These are phyloP conservation scores for Boletus vinaceobasis DNA, from an alignment of 768 basidiomycete genomes.

Conservation along the genomic window DNA sequence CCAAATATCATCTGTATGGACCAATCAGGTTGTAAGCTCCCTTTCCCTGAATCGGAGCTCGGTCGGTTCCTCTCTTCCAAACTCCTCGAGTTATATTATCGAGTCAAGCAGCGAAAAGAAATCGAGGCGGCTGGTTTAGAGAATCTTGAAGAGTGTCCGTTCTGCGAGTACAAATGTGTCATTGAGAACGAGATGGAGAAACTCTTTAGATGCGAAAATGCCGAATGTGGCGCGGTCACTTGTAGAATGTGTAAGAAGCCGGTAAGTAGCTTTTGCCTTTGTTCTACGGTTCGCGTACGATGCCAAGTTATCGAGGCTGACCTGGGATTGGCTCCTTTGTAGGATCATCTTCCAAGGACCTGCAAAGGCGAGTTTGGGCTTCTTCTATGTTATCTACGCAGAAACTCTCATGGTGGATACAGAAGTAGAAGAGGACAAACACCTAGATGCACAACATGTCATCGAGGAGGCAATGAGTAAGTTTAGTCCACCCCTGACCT, in stretches of 20 bases:
- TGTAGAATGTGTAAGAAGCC: constrained; percentile 77
- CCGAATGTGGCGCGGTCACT: constrained; percentile 70
- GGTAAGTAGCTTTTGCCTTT: constrained; percentile 37
- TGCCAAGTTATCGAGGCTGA: not conserved
- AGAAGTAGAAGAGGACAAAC: constrained; percentile 77
- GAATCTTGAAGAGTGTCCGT: constrained; percentile 85
- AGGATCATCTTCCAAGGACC: constrained; percentile 81
- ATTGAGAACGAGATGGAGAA: constrained; percentile 67
- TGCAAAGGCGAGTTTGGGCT: constrained; percentile 56
- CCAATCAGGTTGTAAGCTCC: constrained; percentile 63
- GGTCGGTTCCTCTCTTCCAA: constrained; percentile 62
- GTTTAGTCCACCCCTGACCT: constrained; percentile 17
- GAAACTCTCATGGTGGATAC: not conserved
- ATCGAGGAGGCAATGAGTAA: constrained; percentile 94
- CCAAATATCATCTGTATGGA: constrained; percentile 78
- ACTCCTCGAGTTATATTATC: constrained; percentile 65
- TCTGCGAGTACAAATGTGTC: constrained; percentile 84
- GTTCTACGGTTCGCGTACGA: not conserved
- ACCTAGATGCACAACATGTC: constrained; percentile 68
- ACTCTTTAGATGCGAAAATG: constrained; percentile 53
- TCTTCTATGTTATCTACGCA: not conserved
- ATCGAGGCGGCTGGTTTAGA: constrained; percentile 76
- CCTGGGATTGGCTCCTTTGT: not conserved
- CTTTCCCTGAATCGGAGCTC: constrained; percentile 69
- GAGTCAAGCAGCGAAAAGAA: constrained; percentile 74